Conservation (phyloP, 2,329 filamentous ascomycete species). For the Sphaceloma murrayae region DNA sequence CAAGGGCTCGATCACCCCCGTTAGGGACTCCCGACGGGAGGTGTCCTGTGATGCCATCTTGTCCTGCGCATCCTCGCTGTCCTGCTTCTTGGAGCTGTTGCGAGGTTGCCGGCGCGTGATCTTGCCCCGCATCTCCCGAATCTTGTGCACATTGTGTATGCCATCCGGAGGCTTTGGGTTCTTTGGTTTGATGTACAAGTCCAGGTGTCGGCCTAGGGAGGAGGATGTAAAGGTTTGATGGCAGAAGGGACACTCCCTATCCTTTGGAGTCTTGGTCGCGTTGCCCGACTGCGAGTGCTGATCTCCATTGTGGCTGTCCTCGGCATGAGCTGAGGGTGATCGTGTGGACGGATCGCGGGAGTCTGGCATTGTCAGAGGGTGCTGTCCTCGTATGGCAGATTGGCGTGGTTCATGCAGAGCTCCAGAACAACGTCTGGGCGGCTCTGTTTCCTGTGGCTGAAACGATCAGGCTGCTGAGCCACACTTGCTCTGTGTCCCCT, state of each 20-base stretch:
- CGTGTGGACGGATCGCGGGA: background rate
- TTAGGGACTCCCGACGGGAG: background rate
- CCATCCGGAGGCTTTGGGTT: slow-evolving; percentile 83
- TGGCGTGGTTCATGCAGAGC: too few species aligned
- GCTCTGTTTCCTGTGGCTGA: too few species aligned
- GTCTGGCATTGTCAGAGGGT: slow-evolving; percentile 4
- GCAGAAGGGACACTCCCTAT: slow-evolving; percentile 83
- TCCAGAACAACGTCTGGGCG: too few species aligned
- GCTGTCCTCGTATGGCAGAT: background rate
- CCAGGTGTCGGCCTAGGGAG: slow-evolving; percentile 83
- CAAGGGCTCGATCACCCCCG: background rate
- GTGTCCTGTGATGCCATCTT: background rate
- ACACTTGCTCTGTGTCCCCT: too few species aligned
- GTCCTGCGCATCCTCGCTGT: slow-evolving; percentile 4
- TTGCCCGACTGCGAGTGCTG: slow-evolving; percentile 19
- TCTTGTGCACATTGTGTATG: slow-evolving; percentile 81
- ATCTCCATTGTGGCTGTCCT: slow-evolving; percentile 20
- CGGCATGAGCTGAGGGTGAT: slow-evolving; percentile 17
- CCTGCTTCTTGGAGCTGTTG: slow-evolving; percentile 27
- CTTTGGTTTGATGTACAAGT: slow-evolving; percentile 87
- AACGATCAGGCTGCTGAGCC: too few species aligned
- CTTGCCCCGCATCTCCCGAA: slow-evolving; percentile 67
- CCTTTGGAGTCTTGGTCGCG: slow-evolving; percentile 52
- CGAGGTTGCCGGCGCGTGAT: slow-evolving; percentile 82
- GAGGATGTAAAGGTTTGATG: slow-evolving; percentile 85